A percentile compares a stretch with the other conserved stretches of the same genome.
These are phyloP conservation scores for Zygoascus ofunaensis DNA, from an alignment of 805 yeast genomes.

Conservation along the genomic window DNA sequence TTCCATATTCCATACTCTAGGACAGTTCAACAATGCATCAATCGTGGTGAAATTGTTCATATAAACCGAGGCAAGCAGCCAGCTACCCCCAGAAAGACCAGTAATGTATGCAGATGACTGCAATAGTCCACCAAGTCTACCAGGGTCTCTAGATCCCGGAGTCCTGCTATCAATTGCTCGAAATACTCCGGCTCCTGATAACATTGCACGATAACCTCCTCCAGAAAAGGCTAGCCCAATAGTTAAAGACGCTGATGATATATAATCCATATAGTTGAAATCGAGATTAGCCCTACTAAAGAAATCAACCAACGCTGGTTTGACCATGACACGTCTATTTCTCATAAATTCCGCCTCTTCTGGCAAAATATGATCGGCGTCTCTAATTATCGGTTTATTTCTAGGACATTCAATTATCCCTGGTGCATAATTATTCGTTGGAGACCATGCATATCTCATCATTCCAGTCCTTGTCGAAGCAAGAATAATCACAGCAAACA, in stretches of 20 bases:
- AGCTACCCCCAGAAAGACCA: conserved; percentile 77
- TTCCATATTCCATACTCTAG: conserved; percentile 56
- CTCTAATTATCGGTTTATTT: conserved; percentile 3
- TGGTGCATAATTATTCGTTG: conserved; percentile 37
- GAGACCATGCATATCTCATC: conserved; percentile 18
- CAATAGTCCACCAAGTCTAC: conserved; percentile 46
- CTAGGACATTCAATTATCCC: conserved; percentile 34
- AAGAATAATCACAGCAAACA: not conserved
- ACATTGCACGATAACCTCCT: conserved; percentile 88
- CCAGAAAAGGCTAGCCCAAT: conserved; percentile 57
- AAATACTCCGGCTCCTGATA: conserved; percentile 74
- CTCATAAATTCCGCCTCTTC: conserved; percentile 19
- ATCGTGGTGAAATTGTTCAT: conserved; percentile 65
- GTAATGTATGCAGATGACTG: conserved; percentile 60
- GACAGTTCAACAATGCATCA: conserved; percentile 40
- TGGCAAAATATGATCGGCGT: conserved; percentile 7
- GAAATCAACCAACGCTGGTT: conserved; percentile 33
- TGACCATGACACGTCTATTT: conserved; percentile 13
- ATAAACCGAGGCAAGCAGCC: conserved; percentile 62
- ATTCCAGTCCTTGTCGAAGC: too few relatives aligned
- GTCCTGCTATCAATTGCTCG: conserved; percentile 71
- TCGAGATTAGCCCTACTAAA: conserved; percentile 34
- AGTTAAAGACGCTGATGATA: conserved; percentile 16
- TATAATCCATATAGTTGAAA: conserved; percentile 34
- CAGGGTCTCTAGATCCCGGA: conserved; percentile 17